Conservation (phyloP, 2,329 filamentous ascomycete genomes). For the Alternaria longipes region DNA sequence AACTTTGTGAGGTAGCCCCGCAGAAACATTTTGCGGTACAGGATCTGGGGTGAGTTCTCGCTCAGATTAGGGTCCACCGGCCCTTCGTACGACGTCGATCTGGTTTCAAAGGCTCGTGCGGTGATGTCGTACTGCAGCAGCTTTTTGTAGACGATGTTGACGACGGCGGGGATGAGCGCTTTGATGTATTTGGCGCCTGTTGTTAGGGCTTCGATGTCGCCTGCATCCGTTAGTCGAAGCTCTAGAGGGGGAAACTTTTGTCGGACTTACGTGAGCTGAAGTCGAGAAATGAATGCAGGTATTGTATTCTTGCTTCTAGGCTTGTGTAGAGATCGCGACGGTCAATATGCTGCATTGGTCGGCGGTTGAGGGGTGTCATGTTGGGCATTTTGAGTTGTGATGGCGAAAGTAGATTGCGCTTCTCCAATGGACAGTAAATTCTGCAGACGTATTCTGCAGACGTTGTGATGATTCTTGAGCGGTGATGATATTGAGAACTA, state of each 20-base stretch:
- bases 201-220: conserved; percentile 75
- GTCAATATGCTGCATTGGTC: conserved; percentile 68
- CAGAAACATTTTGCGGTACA: conserved; percentile 79
- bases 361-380: conserved; percentile 40
- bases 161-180: conserved; percentile 81
- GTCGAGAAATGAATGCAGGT: conserved; percentile 79
- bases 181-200: conserved; percentile 79
- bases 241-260: too few relatives aligned
- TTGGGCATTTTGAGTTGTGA: neutral
- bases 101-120: conserved; percentile 74
- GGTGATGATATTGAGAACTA: too few relatives aligned
- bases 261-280: conserved; percentile 71
- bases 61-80: conserved; percentile 70
- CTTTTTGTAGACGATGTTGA: conserved; percentile 86
- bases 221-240: conserved; percentile 39
- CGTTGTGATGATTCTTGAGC: too few relatives aligned
- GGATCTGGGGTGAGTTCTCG: conserved; percentile 77
- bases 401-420: neutral
- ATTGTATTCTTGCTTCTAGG: conserved; percentile 73
- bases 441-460: too few relatives aligned
- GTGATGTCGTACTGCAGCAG: conserved; percentile 84
- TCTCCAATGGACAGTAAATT: too few relatives aligned
- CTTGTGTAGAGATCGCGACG: conserved; percentile 76
- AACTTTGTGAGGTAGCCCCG: conserved; percentile 79
- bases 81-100: conserved; percentile 70